Conservation (phyloP, 1,139 yeast genomes). For the Suhomyces terraborum region DNA sequence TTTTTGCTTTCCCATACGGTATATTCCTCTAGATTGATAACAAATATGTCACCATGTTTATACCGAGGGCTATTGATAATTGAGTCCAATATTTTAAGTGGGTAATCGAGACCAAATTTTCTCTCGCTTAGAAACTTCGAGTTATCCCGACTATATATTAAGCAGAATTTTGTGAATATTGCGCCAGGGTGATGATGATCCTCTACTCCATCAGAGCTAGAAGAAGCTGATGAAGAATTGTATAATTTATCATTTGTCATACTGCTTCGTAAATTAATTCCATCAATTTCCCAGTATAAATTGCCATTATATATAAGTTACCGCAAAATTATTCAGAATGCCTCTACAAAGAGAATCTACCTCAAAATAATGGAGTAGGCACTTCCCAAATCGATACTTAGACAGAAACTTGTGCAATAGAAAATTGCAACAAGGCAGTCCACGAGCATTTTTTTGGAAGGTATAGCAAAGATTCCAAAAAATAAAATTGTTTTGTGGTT, state of each 20-base stretch:
- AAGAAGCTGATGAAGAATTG: slow-evolving; percentile 9
- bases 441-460: background rate
- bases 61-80: slow-evolving; percentile 2
- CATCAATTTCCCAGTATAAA: background rate
- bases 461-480: background rate
- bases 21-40: slow-evolving; percentile 7
- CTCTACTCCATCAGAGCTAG: slow-evolving; percentile 9
- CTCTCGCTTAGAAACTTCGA: slow-evolving; percentile 14
- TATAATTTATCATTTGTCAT: slow-evolving; percentile 12
- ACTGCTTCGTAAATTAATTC: slow-evolving; percentile 8
- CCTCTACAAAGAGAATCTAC: no score
- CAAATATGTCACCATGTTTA: slow-evolving; percentile 1
- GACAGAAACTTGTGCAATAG: background rate
- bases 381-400: background rate
- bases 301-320: background rate
- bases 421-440: background rate
- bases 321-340: no score
- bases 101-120: slow-evolving; percentile 13
- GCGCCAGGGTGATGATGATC: slow-evolving; percentile 18
- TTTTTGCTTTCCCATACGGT: slow-evolving; percentile 15
- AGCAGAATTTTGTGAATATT: slow-evolving; percentile 35
- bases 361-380: no score
- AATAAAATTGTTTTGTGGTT: background rate
- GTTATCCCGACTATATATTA: slow-evolving; percentile 33
- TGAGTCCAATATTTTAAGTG: slow-evolving; percentile 2